Base-by-base conservation (phyloP, 805 yeast species). In the Starmerella gropengiesseri region DNA sequence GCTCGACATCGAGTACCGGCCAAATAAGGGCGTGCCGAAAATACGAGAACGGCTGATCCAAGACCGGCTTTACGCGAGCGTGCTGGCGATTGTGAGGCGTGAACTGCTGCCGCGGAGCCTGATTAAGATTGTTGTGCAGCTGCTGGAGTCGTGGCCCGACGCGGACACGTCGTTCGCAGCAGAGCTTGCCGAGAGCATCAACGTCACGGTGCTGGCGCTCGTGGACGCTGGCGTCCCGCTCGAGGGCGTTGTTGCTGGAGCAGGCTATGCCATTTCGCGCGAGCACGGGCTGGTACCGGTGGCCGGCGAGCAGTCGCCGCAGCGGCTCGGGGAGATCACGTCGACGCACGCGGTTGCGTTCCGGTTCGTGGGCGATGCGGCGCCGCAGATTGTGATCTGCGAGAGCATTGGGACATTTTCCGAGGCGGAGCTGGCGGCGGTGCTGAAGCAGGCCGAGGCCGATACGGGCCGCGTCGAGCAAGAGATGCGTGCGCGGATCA, bases 151-250 rank as follows among this genome's bases (percentile, higher is more conserved):
- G 21, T 76, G 75, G 37, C 36, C n/a, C 9, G 37, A 29, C 20
- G 47, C 47, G 13, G 60, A 61, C 16, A 56, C 45, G 26, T 31
- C 40, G 27, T 50, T 50, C 21, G 59, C 66, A 31, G 68, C 70
- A 43, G 85, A 82, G 55, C 60, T 83, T 32, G 71, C 77, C 40
- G 76, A 78, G 1, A 78, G 81, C 18, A 68, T 89, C 30, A 89
- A 91, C 59, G 78, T 85, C 2, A 64, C 78, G 1, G 77, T 68
- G 49, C 61, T 82, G 49, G 94, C 96, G 0, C 68, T 89, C 33
- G 59, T 86, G 1, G 89, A 86, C 59, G 81, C 94, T 6, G 85
- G 83, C 35, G 68, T 87, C 16, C 79, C 85, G 0, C 60, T 89
- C 41, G 65, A 68, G 37, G 62, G 71, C n/a, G 72, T 86, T 1